These are phyloP conservation scores for Tuber umbilicatum DNA, from an alignment of 495 filamentous ascomycete genomes.

Conservation along the genomic window DNA sequence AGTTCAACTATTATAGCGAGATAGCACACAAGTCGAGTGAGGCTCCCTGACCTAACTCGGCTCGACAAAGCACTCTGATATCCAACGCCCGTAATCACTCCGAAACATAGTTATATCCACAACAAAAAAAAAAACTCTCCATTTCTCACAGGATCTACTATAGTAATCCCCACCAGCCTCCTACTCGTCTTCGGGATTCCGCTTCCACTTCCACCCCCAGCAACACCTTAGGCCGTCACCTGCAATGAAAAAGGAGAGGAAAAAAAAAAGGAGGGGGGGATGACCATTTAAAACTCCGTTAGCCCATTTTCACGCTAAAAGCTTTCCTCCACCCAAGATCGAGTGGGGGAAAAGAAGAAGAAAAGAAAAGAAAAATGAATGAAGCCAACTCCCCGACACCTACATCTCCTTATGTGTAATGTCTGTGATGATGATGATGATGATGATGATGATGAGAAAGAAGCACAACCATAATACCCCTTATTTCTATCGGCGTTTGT, in stretches of 20 bases:
- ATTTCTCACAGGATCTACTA: conserved; percentile 4
- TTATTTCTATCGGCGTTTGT: neutral
- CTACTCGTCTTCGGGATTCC: neutral
- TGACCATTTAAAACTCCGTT: neutral
- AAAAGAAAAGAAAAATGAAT: neutral
- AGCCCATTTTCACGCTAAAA: neutral
- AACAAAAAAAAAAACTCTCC: neutral
- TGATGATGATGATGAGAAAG: neutral
- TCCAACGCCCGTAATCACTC: neutral
- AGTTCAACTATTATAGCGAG: neutral
- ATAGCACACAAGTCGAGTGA: neutral
- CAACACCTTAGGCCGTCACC: neutral
- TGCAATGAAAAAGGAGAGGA: neutral
- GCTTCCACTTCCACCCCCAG: neutral
- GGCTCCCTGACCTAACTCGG: neutral
- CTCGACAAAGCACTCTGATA: neutral
- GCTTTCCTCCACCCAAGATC: neutral
- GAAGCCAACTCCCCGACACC: neutral
- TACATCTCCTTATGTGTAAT: neutral
- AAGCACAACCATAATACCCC: neutral
- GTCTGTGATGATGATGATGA: neutral
- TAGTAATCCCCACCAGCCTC: neutral
- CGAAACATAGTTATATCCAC: neutral
- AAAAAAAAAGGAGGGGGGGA: neutral
- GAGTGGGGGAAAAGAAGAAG: neutral